Evolutionary conservation across 164 flowering plant genomes (phyloP).

Genomic region (Stephania japonica): DNA sequence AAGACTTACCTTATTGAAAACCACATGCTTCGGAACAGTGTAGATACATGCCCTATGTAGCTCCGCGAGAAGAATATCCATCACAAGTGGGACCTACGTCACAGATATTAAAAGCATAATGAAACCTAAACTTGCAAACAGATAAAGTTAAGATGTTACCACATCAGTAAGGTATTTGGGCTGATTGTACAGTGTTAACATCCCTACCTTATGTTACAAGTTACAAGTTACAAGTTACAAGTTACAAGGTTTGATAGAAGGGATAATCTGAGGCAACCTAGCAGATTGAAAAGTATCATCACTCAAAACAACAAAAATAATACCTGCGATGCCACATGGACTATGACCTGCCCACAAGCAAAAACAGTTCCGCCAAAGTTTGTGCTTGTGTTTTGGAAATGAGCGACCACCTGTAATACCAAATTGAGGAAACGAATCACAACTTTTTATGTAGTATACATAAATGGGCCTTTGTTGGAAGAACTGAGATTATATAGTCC

Average conservation of each 20-base stretch:
- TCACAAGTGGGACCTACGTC: slow-evolving; percentile 56
- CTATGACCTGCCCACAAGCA: slow-evolving; percentile 65
- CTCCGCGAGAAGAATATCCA: slow-evolving; percentile 86
- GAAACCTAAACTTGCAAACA: not conserved
- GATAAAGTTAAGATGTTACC: not conserved
- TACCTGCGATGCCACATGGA: slow-evolving; percentile 72
- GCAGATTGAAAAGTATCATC: not conserved
- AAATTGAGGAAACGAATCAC: not conserved
- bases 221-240: too few species aligned
- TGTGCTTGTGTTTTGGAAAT: slow-evolving; percentile 34
- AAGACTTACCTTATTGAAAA: slow-evolving; percentile 47
- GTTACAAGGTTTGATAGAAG: too few species aligned
- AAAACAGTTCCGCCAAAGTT: slow-evolving; percentile 36
- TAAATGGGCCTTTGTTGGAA: too few species aligned
- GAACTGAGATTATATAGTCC: not conserved
- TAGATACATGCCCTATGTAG: slow-evolving; percentile 79
- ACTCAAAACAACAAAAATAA: not conserved
- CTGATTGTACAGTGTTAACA: too few species aligned
- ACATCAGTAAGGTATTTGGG: too few species aligned
- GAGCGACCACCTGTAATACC: slow-evolving; percentile 49
- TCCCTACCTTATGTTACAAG: too few species aligned
- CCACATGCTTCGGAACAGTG: slow-evolving; percentile 89
- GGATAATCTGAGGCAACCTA: not conserved
- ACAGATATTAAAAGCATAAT: slow-evolving; percentile 3
- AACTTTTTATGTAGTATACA: too few species aligned